Evolutionary conservation across 352 stramenopile genomes (phyloP), one percentile per base, ranked within the genome.

Genomic region (Phytophthora palmivora): DNA sequence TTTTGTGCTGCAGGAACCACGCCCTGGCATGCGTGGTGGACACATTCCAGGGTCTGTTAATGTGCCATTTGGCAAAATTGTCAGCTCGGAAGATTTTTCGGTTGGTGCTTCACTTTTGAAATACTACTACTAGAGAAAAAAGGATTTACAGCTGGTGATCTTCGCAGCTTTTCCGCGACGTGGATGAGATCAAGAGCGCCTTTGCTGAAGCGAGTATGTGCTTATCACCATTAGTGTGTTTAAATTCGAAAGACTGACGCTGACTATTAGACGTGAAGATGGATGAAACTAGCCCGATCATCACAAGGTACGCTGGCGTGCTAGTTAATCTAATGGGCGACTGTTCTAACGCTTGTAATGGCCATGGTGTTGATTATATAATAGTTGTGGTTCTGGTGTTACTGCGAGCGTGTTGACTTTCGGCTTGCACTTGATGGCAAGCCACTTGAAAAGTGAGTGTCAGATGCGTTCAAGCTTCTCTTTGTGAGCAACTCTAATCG

Each of bases 41-140:
- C 96, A 98, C 63, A 98, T 98, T 67, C 95, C 96, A 14, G 82
- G 83, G 9, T 76, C 92, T 9, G 53, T 96, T 11, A 98, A 98
- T 65, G 71, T 98, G 0, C 95, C 94, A 0, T 98, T 98, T 63
- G 63, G 56, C 6, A 91, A 92, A 51, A 38, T 98, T 32, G 82
- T 98, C 11, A 64, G 78, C 6, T 66, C 87, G 22, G 78, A 96
- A 7, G 90, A 98, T 67, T 90, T 96, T 36, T 87, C 78, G 70
- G 76, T 90, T 67, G 78, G 57, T 56, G 6, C 24, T 28, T 28
- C 24, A 28, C 24, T 28, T 28, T 28, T 6, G 6, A 28, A 28
- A 6, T 28, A n/a, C n/a, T n/a, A n/a, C n/a, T n/a, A n/a, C n/a
- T n/a, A n/a, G n/a, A n/a, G n/a, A n/a, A n/a, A n/a, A n/a, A n/a